Percentiles rank a stretch among this genome's conserved stretches.
These are phyloP conservation scores for Calycina herbarum DNA, from an alignment of 2,329 filamentous ascomycete genomes.

Conservation along the genomic window DNA sequence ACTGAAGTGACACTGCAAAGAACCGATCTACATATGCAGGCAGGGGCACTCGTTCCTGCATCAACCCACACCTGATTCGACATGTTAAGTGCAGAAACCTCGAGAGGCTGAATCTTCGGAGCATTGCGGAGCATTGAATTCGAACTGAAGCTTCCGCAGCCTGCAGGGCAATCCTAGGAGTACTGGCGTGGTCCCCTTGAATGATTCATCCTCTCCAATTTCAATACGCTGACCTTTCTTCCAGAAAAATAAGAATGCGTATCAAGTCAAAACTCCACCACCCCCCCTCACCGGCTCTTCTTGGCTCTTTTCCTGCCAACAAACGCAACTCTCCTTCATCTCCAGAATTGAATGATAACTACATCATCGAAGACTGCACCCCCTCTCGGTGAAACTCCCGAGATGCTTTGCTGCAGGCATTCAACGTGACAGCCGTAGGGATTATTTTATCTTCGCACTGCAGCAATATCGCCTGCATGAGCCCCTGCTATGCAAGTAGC, in stretches of 20 bases:
- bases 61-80: neutral
- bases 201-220: neutral
- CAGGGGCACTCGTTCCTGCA: conserved; percentile 11
- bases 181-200: neutral
- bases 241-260: neutral
- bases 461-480: conserved; percentile 1
- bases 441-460: neutral
- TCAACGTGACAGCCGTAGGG: conserved; percentile 4
- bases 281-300: neutral
- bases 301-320: neutral
- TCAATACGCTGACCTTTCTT: neutral
- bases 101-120: neutral
- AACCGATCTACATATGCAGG: conserved; percentile 10
- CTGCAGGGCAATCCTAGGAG: neutral
- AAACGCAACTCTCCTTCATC: conserved; percentile 1
- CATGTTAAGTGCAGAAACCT: neutral
- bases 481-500: neutral
- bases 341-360: neutral
- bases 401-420: neutral
- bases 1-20: conserved; percentile 5
- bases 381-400: neutral
- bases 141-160: neutral
- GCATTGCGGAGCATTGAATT: conserved; percentile 1
- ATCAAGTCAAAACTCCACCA: neutral
- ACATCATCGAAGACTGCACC: neutral